Base-by-base conservation (phyloP, 1,284 basidiomycete genomes). In the Trichosporon ovoides region DNA sequence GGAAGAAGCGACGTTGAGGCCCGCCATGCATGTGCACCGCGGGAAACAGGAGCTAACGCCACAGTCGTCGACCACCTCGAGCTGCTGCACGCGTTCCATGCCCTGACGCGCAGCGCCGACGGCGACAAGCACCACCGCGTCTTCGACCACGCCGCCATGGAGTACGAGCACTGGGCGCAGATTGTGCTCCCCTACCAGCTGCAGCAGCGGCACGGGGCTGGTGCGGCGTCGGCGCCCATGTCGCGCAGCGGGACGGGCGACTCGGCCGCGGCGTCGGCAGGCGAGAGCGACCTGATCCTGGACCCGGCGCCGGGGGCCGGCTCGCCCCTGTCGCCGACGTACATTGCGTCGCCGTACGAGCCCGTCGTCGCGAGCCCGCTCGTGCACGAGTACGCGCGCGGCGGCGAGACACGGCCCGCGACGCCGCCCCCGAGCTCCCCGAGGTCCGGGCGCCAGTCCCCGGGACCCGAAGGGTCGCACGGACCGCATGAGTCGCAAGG, bases 21-120 rank as follows among this genome's bases (percentile, higher is more conserved):
- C n/a, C n/a, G n/a, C n/a, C n/a, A n/a, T n/a, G n/a, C n/a, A n/a
- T n/a, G n/a, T n/a, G n/a, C n/a, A n/a, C n/a, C n/a, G n/a, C n/a
- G n/a, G n/a, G n/a, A n/a, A n/a, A n/a, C 24, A 22, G 19, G 16
- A n/a, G 9, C 53, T 59, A 11, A 55, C 53, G 13, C 12, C 19
- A n/a, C 56, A 68, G 67, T 58, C 4, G 52, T 43, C 51, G 66
- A 67, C 58, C 67, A 68, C 55, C 53, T 69, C 4, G 57, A 57
- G 3, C 53, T 69, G 28, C 58, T 69, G 12, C 28, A 40, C 11
- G 66, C 66, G 3, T 62, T 69, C 33, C 43, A 51, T n/a, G 24
- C 28, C 16, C 52, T 64, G 35, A 35, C 53, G 2, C 16, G 9
- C 2, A 24, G n/a, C 18, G 57, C 37, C 24, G 34, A 46, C 10